These are phyloP conservation scores for Nicotiana attenuata DNA, from an alignment of 257 asterid genomes.

Conservation along the genomic window DNA sequence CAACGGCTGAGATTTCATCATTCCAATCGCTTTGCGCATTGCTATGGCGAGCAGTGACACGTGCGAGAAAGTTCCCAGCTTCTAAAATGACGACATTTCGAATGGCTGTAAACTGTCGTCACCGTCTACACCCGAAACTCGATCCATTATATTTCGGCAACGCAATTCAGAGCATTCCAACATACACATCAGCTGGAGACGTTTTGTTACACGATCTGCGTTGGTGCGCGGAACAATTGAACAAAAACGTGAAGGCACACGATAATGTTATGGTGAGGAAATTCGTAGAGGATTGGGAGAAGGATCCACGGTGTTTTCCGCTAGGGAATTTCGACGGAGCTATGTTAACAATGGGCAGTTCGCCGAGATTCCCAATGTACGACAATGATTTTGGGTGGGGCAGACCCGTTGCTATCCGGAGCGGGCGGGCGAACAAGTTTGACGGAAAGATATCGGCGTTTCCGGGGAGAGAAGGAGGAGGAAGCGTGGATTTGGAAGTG, in stretches of 20 bases:
- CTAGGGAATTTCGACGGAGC: conserved; percentile 55
- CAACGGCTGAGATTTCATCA: conserved; percentile 45
- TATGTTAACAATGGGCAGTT: conserved; percentile 50
- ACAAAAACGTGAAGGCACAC: conserved; percentile 39
- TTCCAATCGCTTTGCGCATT: conserved; percentile 57
- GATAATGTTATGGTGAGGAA: conserved; percentile 33
- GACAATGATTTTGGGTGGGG: conserved; percentile 60
- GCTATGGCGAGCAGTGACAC: conserved; percentile 57
- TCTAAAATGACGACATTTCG: conserved; percentile 46
- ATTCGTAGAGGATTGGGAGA: conserved; percentile 37
- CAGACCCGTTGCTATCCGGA: conserved; percentile 33
- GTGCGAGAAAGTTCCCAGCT: conserved; percentile 42
- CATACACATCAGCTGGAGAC: conserved; percentile 38
- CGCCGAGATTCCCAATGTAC: conserved; percentile 47
- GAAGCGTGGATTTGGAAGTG: conserved; percentile 46
- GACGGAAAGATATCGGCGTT: conserved; percentile 54
- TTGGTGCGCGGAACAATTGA: conserved; percentile 59
- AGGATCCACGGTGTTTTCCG: conserved; percentile 48
- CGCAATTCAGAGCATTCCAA: conserved; percentile 68
- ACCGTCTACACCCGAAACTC: conserved; percentile 53
- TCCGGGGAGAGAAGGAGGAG: conserved; percentile 41
- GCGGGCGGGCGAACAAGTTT: conserved; percentile 48
- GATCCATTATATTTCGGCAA: conserved; percentile 54
- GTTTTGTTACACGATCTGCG: conserved; percentile 26
- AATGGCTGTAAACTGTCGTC: conserved; percentile 65